phyloP scores from a whole-genome alignment of 305 asterid genomes.

The Striga hermonthica region DNA sequence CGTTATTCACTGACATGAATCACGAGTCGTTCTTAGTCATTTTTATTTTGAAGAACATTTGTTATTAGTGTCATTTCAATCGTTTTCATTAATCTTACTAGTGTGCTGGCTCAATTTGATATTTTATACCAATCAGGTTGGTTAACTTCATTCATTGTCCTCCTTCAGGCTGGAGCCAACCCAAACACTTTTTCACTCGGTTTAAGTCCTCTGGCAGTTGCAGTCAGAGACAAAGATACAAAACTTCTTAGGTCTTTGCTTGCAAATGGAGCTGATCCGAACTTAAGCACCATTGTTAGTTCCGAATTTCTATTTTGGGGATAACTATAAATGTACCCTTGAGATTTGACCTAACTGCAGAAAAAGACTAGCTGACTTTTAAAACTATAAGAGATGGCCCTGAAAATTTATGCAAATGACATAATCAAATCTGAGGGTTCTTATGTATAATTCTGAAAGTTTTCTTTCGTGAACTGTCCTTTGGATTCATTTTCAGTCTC shows the following conservation, averaged over 20 bases:
- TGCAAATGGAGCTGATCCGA: background rate
- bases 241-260: too few species aligned
- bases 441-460: too few species aligned
- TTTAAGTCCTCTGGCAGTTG: slow-evolving; percentile 4
- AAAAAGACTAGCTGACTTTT: too few species aligned
- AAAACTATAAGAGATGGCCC: too few species aligned
- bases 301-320: background rate
- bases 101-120: background rate
- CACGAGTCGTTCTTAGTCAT: background rate
- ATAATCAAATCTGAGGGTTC: too few species aligned
- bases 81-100: background rate
- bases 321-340: too few species aligned
- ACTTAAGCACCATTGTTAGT: background rate
- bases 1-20: background rate
- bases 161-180: background rate
- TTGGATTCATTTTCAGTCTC: too few species aligned
- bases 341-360: too few species aligned
- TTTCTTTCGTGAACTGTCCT: too few species aligned
- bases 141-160: background rate
- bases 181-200: background rate
- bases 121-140: background rate
- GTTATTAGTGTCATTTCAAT: background rate
- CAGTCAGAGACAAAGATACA: background rate
- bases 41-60: background rate
- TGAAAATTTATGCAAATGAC: too few species aligned